phyloP scores from a whole-genome alignment of 2,329 filamentous ascomycete genomes.

The Pyrenophora graminea region DNA sequence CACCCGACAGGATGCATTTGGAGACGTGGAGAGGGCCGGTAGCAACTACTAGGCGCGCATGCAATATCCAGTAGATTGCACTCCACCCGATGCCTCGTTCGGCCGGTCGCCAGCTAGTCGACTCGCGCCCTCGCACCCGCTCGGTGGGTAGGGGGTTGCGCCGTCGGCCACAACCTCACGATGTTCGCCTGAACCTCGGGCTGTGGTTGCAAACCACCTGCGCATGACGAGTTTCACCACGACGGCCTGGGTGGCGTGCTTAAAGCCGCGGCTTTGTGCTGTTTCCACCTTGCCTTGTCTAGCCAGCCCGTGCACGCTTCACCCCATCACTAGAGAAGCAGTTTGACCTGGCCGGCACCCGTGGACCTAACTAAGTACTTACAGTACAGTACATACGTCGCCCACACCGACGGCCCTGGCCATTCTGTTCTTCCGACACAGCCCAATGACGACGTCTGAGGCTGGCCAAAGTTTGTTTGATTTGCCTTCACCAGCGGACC shows the following conservation, averaged over 20 bases:
- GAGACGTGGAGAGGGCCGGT: not conserved
- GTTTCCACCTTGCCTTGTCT: too few species aligned
- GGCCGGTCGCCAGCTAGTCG: slow-evolving; percentile 3
- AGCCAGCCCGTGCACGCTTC: not conserved
- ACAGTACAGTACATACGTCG: not conserved
- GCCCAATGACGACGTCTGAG: not conserved
- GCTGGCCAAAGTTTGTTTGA: not conserved
- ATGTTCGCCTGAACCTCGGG: slow-evolving; percentile 11
- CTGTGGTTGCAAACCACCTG: too few species aligned
- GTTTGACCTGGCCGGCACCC: not conserved
- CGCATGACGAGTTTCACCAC: too few species aligned
- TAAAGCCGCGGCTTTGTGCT: too few species aligned
- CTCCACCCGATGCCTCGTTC: slow-evolving; percentile 6
- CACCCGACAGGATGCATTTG: not conserved
- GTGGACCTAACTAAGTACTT: too few species aligned
- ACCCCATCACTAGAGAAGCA: too few species aligned
- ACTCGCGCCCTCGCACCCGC: not conserved
- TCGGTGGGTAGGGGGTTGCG: not conserved
- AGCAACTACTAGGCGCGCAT: slow-evolving; percentile 4
- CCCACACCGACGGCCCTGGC: not conserved
- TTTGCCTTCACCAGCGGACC: not conserved
- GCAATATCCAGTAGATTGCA: slow-evolving; percentile 10
- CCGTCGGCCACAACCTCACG: slow-evolving; percentile 10
- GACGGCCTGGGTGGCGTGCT: too few species aligned
- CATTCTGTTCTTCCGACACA: slow-evolving; percentile 3